A percentile compares a stretch with the other conserved stretches of the same genome.
These are phyloP conservation scores for Xylariaceae sp. DNA, from an alignment of 2,329 filamentous ascomycete genomes.

Conservation along the genomic window DNA sequence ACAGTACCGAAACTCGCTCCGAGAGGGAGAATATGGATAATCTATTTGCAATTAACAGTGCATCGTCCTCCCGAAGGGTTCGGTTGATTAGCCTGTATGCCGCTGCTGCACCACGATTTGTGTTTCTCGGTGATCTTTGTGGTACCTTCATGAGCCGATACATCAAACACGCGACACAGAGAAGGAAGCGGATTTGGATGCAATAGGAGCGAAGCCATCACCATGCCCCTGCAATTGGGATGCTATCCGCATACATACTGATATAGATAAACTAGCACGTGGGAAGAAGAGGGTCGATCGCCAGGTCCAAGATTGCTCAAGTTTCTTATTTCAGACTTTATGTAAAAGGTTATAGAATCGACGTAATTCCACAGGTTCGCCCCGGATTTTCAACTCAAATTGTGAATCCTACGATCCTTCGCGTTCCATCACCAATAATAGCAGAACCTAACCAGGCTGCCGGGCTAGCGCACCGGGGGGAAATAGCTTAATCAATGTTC, in stretches of 20 bases:
- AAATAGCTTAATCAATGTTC: background rate
- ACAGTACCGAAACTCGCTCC: conserved; percentile 3
- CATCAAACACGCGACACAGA: conserved; percentile 7
- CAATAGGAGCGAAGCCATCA: conserved; percentile 5
- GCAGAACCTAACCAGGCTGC: background rate
- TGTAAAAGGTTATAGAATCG: conserved; percentile 1
- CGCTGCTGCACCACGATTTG: background rate
- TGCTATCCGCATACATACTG: background rate
- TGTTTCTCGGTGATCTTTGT: background rate
- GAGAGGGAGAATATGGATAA: conserved; percentile 10
- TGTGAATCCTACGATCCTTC: conserved; percentile 18
- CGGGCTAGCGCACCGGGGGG: too few species aligned
- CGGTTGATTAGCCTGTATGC: conserved; percentile 24
- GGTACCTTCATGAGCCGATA: conserved; percentile 2
- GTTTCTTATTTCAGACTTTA: background rate
- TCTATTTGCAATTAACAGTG: conserved; percentile 19
- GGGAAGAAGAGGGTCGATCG: conserved; percentile 2
- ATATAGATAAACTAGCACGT: conserved; percentile 7
- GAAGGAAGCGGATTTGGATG: background rate
- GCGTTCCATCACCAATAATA: background rate
- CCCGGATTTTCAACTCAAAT: conserved; percentile 4
- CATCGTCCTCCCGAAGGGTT: background rate
- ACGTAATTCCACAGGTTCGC: conserved; percentile 3
- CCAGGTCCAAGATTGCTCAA: background rate
- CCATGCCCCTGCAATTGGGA: background rate